Evolutionary conservation across 306 rosid species (phyloP), one percentile per base, ranked within the genome.

Genomic region (Trifolium repens): DNA sequence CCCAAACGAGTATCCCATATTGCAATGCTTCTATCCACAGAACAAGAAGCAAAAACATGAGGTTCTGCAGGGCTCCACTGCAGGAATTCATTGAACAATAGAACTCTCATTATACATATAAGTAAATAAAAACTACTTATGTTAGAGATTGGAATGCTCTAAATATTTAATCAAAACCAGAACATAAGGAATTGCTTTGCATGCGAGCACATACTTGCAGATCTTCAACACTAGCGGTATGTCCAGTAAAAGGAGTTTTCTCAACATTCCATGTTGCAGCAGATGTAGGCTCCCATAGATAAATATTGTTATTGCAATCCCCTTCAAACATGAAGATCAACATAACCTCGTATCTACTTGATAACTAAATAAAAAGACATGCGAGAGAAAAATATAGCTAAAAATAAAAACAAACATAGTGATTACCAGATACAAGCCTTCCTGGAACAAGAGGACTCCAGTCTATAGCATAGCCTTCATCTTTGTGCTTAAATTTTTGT

Each of bases 61-160:
- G 83, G 78, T 72, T 92, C 96, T 10, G 90, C 83, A 62, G 96
- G 99, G 84, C 99, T 94, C 97, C 99, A 94, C 99, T 92, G 87
- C 86, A 86, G 53, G 58, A 59, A 82, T 58, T 64, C 73, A 78
- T 74, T 44, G 57, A 64, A 67, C 76, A 74, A 67, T 42, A 60
- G 40, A 68, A 49, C 30, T 24, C 55, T 68, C 14, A 37, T 65
- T 55, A 61, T 68, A 71, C 16, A 60, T 46, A 78, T 37, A 79
- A 66, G 10, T 53, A 66, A 67, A 39, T 34, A 14, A 73, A 69
- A 81, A 63, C 27, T 13, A 14, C 14, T 52, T 13, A 3, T 32
- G 39, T 49, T 58, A 76, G 44, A 46, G 47, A 55, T 54, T 16
- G 70, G 8, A 53, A 37, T 13, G 59, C 60, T 62, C 4, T 61